Evolutionary conservation across 2,329 filamentous ascomycete species (phyloP).

Genomic region (Fusarium succisae): DNA sequence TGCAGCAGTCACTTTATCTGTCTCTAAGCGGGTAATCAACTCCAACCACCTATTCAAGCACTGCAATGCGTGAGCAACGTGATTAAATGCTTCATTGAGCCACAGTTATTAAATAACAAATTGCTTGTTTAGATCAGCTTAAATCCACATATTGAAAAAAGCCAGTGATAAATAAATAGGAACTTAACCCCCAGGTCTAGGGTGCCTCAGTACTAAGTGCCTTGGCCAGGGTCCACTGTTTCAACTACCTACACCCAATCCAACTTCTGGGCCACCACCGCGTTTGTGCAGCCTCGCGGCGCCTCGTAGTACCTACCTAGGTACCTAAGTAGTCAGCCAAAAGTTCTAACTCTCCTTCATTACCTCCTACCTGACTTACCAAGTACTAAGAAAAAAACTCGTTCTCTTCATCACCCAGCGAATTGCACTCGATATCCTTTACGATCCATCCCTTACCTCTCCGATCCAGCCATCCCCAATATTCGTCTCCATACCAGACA

Average conservation of each 20-base stretch:
- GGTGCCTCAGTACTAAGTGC: neutral
- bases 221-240: constrained; percentile 3
- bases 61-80: neutral
- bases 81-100: neutral
- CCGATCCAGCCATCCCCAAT: constrained; percentile 8
- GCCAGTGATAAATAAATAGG: neutral
- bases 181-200: neutral
- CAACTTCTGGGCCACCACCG: constrained; percentile 24
- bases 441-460: constrained; percentile 20
- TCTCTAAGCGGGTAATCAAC: neutral
- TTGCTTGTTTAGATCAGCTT: neutral
- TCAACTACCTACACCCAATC: neutral
- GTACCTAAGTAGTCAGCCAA: neutral
- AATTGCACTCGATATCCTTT: constrained; percentile 20
- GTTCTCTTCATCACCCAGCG: constrained; percentile 18
- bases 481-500: constrained; percentile 28
- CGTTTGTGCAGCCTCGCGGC: constrained; percentile 38
- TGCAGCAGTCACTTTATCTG: neutral
- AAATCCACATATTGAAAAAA: neutral
- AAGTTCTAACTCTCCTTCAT: constrained; percentile 14
- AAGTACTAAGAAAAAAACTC: neutral
- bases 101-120: neutral
- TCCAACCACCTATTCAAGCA: neutral
- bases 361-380: neutral
- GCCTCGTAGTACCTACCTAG: constrained; percentile 9